Conservation (phyloP, 2,329 filamentous ascomycete species). For the Lachnellula hyalina region DNA sequence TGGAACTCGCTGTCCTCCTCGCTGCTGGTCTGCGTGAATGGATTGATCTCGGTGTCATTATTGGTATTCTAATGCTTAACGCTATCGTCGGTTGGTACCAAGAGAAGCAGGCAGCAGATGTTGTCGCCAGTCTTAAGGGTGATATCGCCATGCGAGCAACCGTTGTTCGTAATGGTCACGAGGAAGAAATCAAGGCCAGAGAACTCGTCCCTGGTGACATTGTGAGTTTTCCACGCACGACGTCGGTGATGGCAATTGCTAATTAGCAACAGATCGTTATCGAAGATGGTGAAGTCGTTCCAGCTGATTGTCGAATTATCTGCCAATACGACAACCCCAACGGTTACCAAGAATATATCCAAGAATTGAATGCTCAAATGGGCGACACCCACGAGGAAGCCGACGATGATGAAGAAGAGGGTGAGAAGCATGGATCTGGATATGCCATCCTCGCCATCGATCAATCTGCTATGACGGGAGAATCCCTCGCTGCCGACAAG, state of each 20-base stretch:
- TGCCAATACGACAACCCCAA: slow-evolving; percentile 66
- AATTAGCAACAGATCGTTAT: slow-evolving; percentile 50
- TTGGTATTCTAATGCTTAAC: slow-evolving; percentile 70
- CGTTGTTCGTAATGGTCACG: slow-evolving; percentile 61
- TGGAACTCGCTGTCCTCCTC: slow-evolving; percentile 70
- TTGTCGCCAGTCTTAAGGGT: slow-evolving; percentile 69
- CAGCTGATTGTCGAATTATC: slow-evolving; percentile 65
- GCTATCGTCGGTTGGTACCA: slow-evolving; percentile 75
- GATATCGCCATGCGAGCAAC: slow-evolving; percentile 71
- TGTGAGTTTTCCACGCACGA: slow-evolving; percentile 40
- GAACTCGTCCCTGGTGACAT: slow-evolving; percentile 74
- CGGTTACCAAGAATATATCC: slow-evolving; percentile 61
- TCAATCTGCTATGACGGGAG: slow-evolving; percentile 76
- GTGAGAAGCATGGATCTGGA: slow-evolving; percentile 49
- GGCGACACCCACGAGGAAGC: slow-evolving; percentile 53
- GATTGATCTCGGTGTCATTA: slow-evolving; percentile 74
- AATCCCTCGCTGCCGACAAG: slow-evolving; percentile 73
- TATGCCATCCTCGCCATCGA: slow-evolving; percentile 66
- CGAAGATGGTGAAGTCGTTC: slow-evolving; percentile 66
- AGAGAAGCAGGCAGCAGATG: slow-evolving; percentile 74
- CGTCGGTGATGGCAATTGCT: neutral
- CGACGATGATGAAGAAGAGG: slow-evolving; percentile 51
- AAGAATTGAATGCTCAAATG: slow-evolving; percentile 57
- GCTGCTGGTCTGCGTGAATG: slow-evolving; percentile 70
- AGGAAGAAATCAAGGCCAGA: slow-evolving; percentile 65